Percentiles rank a stretch among this genome's conserved stretches.
These are phyloP conservation scores for Solanum commersonii DNA, from an alignment of 257 asterid species.

Conservation along the genomic window DNA sequence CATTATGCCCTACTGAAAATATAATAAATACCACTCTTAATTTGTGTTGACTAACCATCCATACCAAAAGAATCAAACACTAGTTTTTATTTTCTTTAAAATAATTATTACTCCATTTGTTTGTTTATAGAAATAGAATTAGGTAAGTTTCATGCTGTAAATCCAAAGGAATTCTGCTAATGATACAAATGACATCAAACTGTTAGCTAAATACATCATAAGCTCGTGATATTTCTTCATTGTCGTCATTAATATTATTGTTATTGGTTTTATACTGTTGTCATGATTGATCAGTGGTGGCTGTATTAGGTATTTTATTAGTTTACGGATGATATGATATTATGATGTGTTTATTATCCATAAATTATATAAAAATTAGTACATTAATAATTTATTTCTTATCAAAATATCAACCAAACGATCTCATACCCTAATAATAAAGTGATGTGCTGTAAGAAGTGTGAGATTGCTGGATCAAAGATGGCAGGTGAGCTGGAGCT, in stretches of 20 bases:
- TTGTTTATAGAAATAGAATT: not conserved
- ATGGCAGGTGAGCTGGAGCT: not conserved
- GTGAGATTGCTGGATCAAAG: not conserved
- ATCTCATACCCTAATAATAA: too few relatives aligned
- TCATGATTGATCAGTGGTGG: not conserved
- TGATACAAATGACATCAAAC: not conserved
- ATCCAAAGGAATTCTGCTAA: not conserved
- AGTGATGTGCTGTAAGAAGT: not conserved
- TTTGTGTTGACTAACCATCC: not conserved
- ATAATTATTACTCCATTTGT: not conserved
- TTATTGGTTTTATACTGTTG: not conserved
- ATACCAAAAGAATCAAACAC: not conserved
- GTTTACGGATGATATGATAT: not conserved
- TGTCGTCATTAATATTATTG: not conserved
- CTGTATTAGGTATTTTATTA: not conserved
- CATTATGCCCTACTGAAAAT: constrained; percentile 59
- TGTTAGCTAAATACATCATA: not conserved
- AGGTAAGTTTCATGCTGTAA: not conserved
- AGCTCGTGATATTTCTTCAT: not conserved
- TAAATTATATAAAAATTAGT: too few relatives aligned
- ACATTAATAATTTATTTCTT: too few relatives aligned
- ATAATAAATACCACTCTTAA: not conserved
- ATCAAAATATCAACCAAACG: too few relatives aligned
- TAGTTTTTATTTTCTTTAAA: not conserved
- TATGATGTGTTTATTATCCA: not conserved